Conservation (phyloP, 345 rosid genomes). For the Euclidium syriacum region DNA sequence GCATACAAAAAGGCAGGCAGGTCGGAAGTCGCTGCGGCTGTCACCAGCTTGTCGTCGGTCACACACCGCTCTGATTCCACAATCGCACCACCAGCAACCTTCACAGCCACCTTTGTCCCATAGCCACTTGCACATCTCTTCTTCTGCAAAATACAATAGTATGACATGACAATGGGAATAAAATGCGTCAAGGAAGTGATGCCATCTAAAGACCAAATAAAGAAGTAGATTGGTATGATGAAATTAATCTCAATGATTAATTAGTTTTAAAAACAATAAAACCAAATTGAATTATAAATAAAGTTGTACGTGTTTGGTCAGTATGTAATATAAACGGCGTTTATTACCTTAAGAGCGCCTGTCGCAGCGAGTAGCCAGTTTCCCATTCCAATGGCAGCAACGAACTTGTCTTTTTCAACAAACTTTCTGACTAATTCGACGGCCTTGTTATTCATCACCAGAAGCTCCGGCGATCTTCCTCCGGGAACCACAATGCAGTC, state of each 20-base stretch:
- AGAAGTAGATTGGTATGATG: neutral
- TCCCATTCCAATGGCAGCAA: constrained; percentile 47
- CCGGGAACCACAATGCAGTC: constrained; percentile 49
- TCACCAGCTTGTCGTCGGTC: constrained; percentile 37
- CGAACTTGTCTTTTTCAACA: constrained; percentile 33
- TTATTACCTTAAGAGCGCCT: constrained; percentile 36
- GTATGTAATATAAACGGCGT: neutral
- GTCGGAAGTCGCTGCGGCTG: constrained; percentile 38
- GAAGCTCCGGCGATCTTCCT: constrained; percentile 48
- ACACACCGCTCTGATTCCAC: constrained; percentile 37
- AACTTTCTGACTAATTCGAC: constrained; percentile 36
- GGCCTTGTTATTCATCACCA: constrained; percentile 39
- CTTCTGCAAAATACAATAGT: constrained; percentile 24
- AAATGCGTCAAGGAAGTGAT: neutral
- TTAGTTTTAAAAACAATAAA: neutral
- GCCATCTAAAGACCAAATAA: neutral
- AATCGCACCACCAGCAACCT: constrained; percentile 42
- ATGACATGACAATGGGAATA: neutral
- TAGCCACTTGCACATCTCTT: constrained; percentile 43
- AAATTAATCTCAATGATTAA: neutral
- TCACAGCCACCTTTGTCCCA: constrained; percentile 44
- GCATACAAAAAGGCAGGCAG: constrained; percentile 36
- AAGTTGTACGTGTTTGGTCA: no score
- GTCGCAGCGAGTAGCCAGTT: constrained; percentile 45
- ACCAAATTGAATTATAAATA: neutral